Evolutionary conservation across 352 stramenopile genomes (phyloP), one percentile per base, ranked within the genome.

Genomic region (Blastocystis sp.): DNA sequence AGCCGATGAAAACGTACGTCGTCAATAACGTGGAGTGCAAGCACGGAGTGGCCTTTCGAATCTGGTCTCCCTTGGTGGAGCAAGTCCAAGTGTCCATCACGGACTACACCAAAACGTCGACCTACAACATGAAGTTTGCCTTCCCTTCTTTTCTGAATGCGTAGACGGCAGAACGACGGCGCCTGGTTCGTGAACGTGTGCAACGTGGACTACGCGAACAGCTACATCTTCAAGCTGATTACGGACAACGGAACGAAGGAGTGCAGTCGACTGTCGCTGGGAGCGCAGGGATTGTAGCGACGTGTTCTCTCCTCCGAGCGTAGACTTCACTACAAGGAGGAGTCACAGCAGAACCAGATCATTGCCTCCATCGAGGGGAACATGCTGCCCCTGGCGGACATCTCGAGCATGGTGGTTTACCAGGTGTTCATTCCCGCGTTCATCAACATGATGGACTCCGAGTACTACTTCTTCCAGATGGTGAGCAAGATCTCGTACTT

Each of bases 171-270:
- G 61, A 69, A 84, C 42, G 74, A 84, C 66, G 74, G 74, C 24
- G 57, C 10, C 48, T 84, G 74, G 74, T 84, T 84, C 69, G 57
- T 43, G 10, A 84, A 84, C 45, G 74, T 84, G 2, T 84, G 74
- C 54, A 48, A 84, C 19, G 60, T 69, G n/a, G 57, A 69, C 9
- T 45, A 69, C 21, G 74, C 34, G 14, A 43, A 68, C 54, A 84
- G 38, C 61, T 84, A 84, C 57, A 59, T 52, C 17, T 84, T 70
- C 45, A 28, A 69, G 34, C 24, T 68, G 24, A 57, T 60, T 34
- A 57, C 57, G 3, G 54, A 66, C 14, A 19, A 62, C 19, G 43
- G 17, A 4, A 9, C 34, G 19, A 28, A 19, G n/a, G 24, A 14
- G 10, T 84, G 74, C 28, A 57, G 34, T 17, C 48, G 74, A 17